These are phyloP conservation scores for Morella rubra DNA, from an alignment of 306 rosid genomes.

Conservation along the genomic window DNA sequence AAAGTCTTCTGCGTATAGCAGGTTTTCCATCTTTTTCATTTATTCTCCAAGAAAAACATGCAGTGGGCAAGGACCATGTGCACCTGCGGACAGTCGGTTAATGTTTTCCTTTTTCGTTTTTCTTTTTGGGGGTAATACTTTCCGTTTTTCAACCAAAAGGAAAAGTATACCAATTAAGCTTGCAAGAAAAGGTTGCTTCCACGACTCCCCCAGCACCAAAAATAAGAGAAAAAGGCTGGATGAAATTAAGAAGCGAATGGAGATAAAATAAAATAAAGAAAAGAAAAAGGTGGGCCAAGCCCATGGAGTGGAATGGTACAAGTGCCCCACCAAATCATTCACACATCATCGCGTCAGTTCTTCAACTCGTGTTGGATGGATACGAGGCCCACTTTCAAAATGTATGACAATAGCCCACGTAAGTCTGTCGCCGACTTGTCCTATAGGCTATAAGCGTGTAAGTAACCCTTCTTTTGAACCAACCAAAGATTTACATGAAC, in stretches of 20 bases:
- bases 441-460: slow-evolving; percentile 27
- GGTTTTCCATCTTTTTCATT: neutral
- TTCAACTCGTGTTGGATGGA: neutral
- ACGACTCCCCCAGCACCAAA: neutral
- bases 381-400: slow-evolving; percentile 39
- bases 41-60: neutral
- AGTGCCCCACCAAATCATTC: slow-evolving; percentile 62
- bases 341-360: slow-evolving; percentile 31
- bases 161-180: neutral
- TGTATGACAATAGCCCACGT: slow-evolving; percentile 32
- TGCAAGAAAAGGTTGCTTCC: neutral
- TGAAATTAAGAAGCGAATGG: too few species aligned
- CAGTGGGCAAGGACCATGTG: too few species aligned
- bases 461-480: slow-evolving; percentile 3
- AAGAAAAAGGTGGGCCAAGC: slow-evolving; percentile 43
- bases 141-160: too few species aligned
- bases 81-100: too few species aligned
- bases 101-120: too few species aligned
- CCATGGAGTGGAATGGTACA: slow-evolving; percentile 30
- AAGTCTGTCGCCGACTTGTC: slow-evolving; percentile 31
- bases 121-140: too few species aligned
- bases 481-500: slow-evolving; percentile 9
- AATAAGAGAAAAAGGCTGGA: neutral
- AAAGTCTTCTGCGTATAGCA: too few species aligned
- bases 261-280: neutral